Evolutionary conservation across 148 eudicot genomes (phyloP), one percentile per base, ranked within the genome.

Genomic region (Agrostemma githago): DNA sequence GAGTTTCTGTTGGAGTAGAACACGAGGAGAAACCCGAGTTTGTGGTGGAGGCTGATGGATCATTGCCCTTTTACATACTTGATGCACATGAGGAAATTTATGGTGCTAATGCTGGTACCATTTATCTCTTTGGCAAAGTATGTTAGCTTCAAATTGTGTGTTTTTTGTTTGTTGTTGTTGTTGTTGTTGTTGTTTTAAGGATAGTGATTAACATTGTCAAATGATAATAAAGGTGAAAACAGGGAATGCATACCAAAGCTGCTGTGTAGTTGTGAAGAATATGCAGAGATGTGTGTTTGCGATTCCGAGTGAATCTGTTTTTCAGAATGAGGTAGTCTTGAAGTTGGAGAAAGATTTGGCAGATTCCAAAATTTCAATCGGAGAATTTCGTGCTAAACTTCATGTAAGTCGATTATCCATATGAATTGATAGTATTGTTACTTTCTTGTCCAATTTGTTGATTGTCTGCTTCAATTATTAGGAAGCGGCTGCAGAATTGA

Each of bases 61-160:
- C 96, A 37, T 77, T 96, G 79, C 96, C 89, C 15, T 92, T 96
- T 72, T 89, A 88, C 65, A 85, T 96, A 62, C 81, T 96, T 72
- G 99, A 96, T 81, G 97, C 96, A 3, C 79, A 92, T 57, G 99
- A 96, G 77, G 95, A 96, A 79, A 40, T 71, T 34, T 86, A 84
- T 74, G 94, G 92, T 71, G 79, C 80, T 66, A 96, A 96, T 79
- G 76, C 83, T 46, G 99, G 97, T 65, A 89, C 84, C 61, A 40
- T 96, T 21, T 96, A 89, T 87, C 85, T 96, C 37, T 96, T 96
- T 79, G 99, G 99, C 60, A 96, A 96, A 90, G 99, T 96, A 85
- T 75, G 85, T 81, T 72, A 26, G 5, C 19, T 21, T 42, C 3
- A 19, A 20, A 1, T 20, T 75, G 34, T 3, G 14, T 34, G 37